Evolutionary conservation across 1,139 yeast species (phyloP), one percentile per base, ranked within the genome.

Genomic region (Pichia sp.): DNA sequence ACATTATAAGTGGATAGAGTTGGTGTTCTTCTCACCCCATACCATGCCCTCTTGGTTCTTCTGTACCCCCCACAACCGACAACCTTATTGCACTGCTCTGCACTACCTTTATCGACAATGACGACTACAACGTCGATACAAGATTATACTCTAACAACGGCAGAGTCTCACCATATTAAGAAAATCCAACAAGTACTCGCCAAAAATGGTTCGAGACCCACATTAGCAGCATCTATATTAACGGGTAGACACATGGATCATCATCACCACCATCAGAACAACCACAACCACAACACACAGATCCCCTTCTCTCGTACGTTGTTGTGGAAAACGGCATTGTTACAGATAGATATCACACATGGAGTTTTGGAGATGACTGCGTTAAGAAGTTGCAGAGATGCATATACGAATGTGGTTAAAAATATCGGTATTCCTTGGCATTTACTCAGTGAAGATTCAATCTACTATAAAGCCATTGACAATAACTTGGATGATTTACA

Each of bases 281-380:
- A n/a, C n/a, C 34, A 32, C 23, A 30, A 37, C 13, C 32, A 27
- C 12, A 30, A 35, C 8, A 30, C 27, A n/a, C 25, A 22, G 12
- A 26, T 32, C 4, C 38, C 39, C 5, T 48, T 45, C 29, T 44
- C 48, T 8, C 38, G 52, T 27, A 30, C 52, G 4, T 34, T 48
- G 9, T 16, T 48, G 2, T 48, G 51, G 52, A 48, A 48, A 29
- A 31, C 51, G 16, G 33, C 42, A 15, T 32, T 44, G 6, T 30
- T 40, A 17, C 44, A 43, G n/a, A 31, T 38, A 13, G 39, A 39
- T 21, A 40, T 22, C 2, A 14, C 35, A 6, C 30, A 43, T 15
- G 44, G 15, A 20, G 30, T 29, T 8, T 23, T 44, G 11, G 33
- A 44, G 25, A 24, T 44, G 9, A 16, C 37, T 5, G 25, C 36